Conservation (phyloP, 1,139 yeast species). For the Suhomyces bokatorum region DNA sequence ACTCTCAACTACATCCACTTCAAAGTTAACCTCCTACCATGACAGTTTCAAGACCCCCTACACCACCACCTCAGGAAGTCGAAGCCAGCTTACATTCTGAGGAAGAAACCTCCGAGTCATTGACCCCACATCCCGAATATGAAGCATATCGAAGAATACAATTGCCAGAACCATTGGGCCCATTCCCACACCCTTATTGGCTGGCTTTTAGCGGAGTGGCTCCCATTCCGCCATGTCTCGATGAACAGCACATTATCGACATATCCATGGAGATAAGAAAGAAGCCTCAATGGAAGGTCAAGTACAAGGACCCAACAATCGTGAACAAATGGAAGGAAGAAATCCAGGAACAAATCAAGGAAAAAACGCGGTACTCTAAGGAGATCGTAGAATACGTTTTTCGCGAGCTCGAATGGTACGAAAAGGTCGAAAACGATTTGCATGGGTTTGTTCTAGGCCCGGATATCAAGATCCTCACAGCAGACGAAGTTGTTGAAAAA, state of each 20-base stretch:
- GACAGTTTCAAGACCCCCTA: too few species aligned
- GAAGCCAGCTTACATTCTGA: background rate
- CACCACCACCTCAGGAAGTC: background rate
- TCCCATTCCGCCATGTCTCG: background rate
- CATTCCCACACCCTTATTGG: conserved; percentile 1
- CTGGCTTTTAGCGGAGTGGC: background rate
- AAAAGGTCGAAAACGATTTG: conserved; percentile 16
- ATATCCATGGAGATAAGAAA: background rate
- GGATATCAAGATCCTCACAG: background rate
- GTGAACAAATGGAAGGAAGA: conserved; percentile 35
- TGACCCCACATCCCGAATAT: background rate
- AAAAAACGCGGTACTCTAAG: conserved; percentile 13
- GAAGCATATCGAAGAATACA: background rate
- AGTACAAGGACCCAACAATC: conserved; percentile 29
- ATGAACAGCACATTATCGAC: background rate
- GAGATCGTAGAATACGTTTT: conserved; percentile 26
- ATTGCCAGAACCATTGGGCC: background rate
- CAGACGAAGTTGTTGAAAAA: conserved; percentile 5
- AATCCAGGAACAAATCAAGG: conserved; percentile 19
- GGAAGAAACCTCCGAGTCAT: too few species aligned
- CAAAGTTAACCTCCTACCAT: too few species aligned
- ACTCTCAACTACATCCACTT: too few species aligned
- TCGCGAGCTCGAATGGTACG: conserved; percentile 33
- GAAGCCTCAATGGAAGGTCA: conserved; percentile 36
- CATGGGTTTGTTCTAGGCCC: conserved; percentile 6